Base-by-base conservation (phyloP, 306 rosid species). In the Dalbergia cultrata region DNA sequence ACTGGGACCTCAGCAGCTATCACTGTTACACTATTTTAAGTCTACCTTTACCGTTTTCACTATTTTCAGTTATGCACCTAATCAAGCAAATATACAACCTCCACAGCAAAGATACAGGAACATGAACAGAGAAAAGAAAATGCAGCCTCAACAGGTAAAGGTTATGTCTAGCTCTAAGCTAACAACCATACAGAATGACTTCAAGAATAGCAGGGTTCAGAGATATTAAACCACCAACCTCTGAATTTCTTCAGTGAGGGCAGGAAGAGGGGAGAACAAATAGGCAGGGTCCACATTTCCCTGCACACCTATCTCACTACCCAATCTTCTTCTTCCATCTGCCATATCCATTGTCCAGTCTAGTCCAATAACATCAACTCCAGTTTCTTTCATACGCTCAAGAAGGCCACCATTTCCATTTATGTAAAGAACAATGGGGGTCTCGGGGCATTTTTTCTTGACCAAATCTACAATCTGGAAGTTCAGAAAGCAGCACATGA, bases 331-430 rank as follows among this genome's bases (percentile, higher is more conserved):
- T 83, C 96, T 93, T 80, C 98, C 98, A 64, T 95, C 99, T 54
- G 90, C 97, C 94, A 95, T 95, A 89, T 95, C 99, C 44, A 95
- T 94, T 0, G 98, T 95, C 99, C 99, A 93, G 83, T 95, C 99
- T 61, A 95, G 88, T 66, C 99, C 99, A 76, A 95, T 90, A 67
- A 95, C 98, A 75, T 95, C 98, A 35, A 91, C 99, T 31, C 94
- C 98, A 22, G 88, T 88, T 47, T 90, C 97, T 81, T 89, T 87
- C 97, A 95, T 93, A 31, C 93, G 97, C 89, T 93, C 99, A 9
- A 95, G 99, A 80, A 93, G 90, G 52, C 99, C 99, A 17, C 99
- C 99, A 56, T 95, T 93, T 83, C 99, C 99, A 64, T 93, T 95
- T 68, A 95, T 95, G 87, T 95, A 95, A 16, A 95, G 91, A 86